phyloP scores from a whole-genome alignment of 1,284 basidiomycete genomes.

The Xanthoconium separans region DNA sequence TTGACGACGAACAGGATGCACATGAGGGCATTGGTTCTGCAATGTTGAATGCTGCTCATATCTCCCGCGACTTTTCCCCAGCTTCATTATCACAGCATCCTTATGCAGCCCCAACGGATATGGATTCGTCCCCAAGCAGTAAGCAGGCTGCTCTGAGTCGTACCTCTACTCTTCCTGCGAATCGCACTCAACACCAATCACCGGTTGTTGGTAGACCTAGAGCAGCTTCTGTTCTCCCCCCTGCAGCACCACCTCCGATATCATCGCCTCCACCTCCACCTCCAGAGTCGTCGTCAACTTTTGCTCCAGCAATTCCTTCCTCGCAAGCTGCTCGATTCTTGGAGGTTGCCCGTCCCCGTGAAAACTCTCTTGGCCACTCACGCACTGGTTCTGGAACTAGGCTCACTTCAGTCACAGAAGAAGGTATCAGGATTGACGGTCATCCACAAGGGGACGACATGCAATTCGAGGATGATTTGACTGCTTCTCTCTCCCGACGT shows the following conservation, averaged over 20 bases:
- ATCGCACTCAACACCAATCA: slow-evolving; percentile 30
- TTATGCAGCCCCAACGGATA: slow-evolving; percentile 43
- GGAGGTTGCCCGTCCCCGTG: slow-evolving; percentile 44
- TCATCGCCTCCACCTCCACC: slow-evolving; percentile 65
- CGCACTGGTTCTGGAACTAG: slow-evolving; percentile 56
- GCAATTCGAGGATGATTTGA: slow-evolving; percentile 32
- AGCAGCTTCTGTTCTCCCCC: slow-evolving; percentile 60
- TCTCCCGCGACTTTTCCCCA: slow-evolving; percentile 35
- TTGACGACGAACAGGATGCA: slow-evolving; percentile 38
- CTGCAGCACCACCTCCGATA: slow-evolving; percentile 62
- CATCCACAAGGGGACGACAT: slow-evolving; percentile 26
- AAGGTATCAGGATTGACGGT: slow-evolving; percentile 42
- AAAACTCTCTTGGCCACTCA: slow-evolving; percentile 50
- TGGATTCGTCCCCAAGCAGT: slow-evolving; percentile 15
- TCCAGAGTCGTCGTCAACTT: slow-evolving; percentile 32
- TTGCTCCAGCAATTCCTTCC: slow-evolving; percentile 26
- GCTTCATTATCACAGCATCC: slow-evolving; percentile 34
- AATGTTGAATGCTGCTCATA: slow-evolving; percentile 46
- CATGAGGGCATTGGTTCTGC: slow-evolving; percentile 48
- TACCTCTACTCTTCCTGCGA: slow-evolving; percentile 28
- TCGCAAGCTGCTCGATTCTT: slow-evolving; percentile 33
- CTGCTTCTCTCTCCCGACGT: slow-evolving; percentile 27
- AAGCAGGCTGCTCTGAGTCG: slow-evolving; percentile 27
- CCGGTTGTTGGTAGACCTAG: slow-evolving; percentile 41
- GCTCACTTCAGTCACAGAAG: slow-evolving; percentile 62